Evolutionary conservation across 2,329 filamentous ascomycete species (phyloP).

Genomic region (Plenodomus lindquistii): DNA sequence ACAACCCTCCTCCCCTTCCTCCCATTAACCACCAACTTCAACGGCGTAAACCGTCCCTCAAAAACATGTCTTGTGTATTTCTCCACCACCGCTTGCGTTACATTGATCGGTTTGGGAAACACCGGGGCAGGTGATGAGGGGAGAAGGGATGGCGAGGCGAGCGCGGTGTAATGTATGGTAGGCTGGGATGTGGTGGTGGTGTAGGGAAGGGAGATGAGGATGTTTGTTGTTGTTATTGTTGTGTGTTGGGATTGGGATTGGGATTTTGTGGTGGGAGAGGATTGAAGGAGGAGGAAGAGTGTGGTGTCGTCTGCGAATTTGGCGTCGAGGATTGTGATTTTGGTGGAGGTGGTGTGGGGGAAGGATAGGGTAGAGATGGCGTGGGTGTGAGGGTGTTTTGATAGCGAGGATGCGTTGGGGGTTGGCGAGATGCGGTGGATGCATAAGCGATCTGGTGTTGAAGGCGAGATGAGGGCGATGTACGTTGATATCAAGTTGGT

Average conservation of each 20-base stretch:
- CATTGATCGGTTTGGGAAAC: background rate
- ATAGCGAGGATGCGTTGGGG: constrained; percentile 48
- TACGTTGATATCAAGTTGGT: constrained; percentile 29
- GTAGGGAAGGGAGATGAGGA: constrained; percentile 38
- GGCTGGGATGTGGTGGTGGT: constrained; percentile 27
- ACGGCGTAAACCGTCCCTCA: constrained; percentile 52
- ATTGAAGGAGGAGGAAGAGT: constrained; percentile 62
- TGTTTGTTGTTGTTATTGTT: constrained; percentile 3
- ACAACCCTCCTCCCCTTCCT: constrained; percentile 57
- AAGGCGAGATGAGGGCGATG: constrained; percentile 23
- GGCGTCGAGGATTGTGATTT: constrained; percentile 59
- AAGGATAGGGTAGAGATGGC: constrained; percentile 60
- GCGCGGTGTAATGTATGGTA: constrained; percentile 3
- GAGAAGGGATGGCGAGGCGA: constrained; percentile 9
- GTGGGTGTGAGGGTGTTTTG: constrained; percentile 30
- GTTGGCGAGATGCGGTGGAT: constrained; percentile 41
- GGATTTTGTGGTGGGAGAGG: background rate
- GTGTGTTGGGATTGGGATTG: background rate
- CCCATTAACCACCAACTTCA: constrained; percentile 59
- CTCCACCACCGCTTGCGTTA: constrained; percentile 11
- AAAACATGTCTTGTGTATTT: constrained; percentile 53
- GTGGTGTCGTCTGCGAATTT: constrained; percentile 68
- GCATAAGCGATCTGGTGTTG: constrained; percentile 11
- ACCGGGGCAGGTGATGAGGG: constrained; percentile 11
- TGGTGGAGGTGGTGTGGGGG: constrained; percentile 21